Conservation (phyloP, 371 early-diverging fungal genomes). For the Mucor irregularis region DNA sequence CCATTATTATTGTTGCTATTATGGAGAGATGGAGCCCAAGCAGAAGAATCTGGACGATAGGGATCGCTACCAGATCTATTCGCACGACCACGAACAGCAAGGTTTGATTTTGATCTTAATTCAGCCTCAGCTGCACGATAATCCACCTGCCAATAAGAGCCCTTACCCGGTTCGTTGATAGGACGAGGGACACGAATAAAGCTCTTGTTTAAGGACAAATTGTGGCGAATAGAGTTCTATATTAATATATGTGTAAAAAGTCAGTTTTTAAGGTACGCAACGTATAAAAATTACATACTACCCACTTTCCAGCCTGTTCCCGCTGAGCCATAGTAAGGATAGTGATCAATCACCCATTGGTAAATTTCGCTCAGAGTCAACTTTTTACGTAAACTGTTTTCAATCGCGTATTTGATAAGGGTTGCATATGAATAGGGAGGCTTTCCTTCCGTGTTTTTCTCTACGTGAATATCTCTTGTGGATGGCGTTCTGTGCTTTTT, state of each 20-base stretch:
- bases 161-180: conserved; percentile 92
- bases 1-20: background rate
- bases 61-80: conserved; percentile 28
- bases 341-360: conserved; percentile 79
- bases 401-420: conserved; percentile 87
- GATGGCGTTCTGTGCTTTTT: conserved; percentile 19
- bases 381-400: conserved; percentile 61
- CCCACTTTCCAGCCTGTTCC: conserved; percentile 80
- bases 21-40: background rate
- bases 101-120: conserved; percentile 11
- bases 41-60: conserved; percentile 11
- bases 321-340: conserved; percentile 77
- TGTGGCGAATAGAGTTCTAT: conserved; percentile 96
- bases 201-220: conserved; percentile 91
- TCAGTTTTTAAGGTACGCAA: background rate
- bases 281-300: background rate
- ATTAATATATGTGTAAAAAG: too few species aligned
- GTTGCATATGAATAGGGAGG: conserved; percentile 90
- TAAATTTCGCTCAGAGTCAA: conserved; percentile 91
- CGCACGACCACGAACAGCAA: conserved; percentile 21
- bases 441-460: conserved; percentile 44
- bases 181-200: conserved; percentile 91
- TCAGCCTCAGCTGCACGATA: conserved; percentile 31
- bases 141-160: conserved; percentile 91
- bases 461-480: conserved; percentile 28